phyloP scores from a whole-genome alignment of 169 alveolate species.

The Blepharisma undulans region DNA sequence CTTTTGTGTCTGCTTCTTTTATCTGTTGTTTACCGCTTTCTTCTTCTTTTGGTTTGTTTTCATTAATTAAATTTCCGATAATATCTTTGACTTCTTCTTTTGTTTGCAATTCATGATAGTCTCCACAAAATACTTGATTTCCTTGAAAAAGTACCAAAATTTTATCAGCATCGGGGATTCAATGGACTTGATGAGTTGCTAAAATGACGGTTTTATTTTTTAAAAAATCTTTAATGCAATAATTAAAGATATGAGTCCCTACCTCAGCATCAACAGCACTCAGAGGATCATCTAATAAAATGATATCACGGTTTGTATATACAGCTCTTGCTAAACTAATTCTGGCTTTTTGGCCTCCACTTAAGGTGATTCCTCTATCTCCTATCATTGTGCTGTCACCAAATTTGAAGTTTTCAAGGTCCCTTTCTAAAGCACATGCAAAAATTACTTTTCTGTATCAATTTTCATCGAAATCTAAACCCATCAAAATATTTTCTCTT shows the following conservation, averaged over 20 bases:
- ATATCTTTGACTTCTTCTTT: not conserved
- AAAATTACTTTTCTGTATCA: conserved; percentile 67
- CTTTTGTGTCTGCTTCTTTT: not conserved
- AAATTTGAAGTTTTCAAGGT: conserved; percentile 74
- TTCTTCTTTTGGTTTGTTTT: not conserved
- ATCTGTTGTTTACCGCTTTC: not conserved
- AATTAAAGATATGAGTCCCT: conserved; percentile 74
- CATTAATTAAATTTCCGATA: not conserved
- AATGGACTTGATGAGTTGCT: conserved; percentile 57
- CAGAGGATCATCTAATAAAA: conserved; percentile 88
- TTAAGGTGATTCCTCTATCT: conserved; percentile 86
- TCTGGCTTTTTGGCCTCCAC: conserved; percentile 93
- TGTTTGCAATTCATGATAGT: not conserved
- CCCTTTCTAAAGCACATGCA: conserved; percentile 68
- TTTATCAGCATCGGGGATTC: not conserved
- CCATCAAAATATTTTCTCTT: not conserved
- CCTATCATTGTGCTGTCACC: conserved; percentile 92
- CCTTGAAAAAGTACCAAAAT: not conserved
- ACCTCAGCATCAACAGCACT: conserved; percentile 90
- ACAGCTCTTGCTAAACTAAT: conserved; percentile 92
- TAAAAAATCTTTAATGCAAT: conserved; percentile 65
- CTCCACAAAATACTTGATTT: not conserved
- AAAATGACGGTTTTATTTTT: conserved; percentile 74
- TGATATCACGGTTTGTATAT: conserved; percentile 72
- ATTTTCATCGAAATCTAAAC: not conserved